Percentiles rank a stretch among this genome's conserved stretches.
Conservation (phyloP, 805 yeast genomes). For the Wickerhamomyces rabaulensis region DNA sequence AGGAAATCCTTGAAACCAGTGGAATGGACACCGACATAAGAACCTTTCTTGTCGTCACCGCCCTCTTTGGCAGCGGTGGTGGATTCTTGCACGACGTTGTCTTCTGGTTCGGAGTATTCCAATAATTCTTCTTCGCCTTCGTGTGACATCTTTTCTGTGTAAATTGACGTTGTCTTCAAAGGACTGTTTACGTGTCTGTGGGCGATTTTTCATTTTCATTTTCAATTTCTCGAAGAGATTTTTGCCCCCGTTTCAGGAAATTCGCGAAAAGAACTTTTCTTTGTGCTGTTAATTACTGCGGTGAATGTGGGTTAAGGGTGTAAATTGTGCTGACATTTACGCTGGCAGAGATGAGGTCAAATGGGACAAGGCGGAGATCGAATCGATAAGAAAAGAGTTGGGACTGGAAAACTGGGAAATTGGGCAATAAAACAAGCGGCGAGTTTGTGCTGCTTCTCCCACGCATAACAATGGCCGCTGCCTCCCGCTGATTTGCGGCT, state of each 20-base stretch:
- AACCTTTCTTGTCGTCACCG: constrained; percentile 85
- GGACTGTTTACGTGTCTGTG: background rate
- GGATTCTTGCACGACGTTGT: constrained; percentile 61
- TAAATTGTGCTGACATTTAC: no score
- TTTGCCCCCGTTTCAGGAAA: background rate
- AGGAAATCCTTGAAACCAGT: constrained; percentile 98
- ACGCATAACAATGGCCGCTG: no score
- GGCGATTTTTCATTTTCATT: background rate
- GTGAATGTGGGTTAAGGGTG: no score
- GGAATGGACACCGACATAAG: constrained; percentile 96
- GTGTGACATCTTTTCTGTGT: constrained; percentile 59
- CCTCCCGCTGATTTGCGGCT: no score
- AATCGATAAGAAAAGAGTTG: no score
- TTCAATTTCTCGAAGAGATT: background rate
- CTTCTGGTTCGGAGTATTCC: constrained; percentile 98
- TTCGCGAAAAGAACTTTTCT: background rate
- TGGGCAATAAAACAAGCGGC: no score
- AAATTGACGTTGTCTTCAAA: background rate
- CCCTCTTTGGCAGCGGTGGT: constrained; percentile 39
- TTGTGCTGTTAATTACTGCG: background rate
- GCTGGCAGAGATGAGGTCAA: no score
- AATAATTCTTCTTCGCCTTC: constrained; percentile 99
- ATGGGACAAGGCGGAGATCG: no score
- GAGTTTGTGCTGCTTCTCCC: no score
- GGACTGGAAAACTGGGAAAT: no score